phyloP scores from a whole-genome alignment of 2,329 filamentous ascomycete species.

The Rutstroemia sydowiana region DNA sequence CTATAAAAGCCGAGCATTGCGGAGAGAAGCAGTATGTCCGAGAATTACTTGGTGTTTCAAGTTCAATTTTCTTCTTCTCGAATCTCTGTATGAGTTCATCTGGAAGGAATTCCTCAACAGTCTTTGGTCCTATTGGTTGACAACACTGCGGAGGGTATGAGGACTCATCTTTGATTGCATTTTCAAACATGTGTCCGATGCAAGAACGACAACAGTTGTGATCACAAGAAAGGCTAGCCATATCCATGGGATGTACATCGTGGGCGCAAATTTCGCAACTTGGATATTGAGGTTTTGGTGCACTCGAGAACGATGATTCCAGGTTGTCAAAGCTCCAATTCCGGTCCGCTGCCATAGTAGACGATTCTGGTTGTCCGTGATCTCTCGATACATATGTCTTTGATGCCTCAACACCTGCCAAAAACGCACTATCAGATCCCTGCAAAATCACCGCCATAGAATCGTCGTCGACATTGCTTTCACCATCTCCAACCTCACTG shows the following conservation, averaged over 20 bases:
- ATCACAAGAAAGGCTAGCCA: conserved; percentile 30
- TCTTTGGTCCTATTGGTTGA: conserved; percentile 28
- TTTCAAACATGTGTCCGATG: conserved; percentile 37
- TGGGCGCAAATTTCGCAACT: conserved; percentile 15
- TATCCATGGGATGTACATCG: conserved; percentile 7
- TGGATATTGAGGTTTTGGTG: neutral
- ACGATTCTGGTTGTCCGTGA: too few relatives aligned
- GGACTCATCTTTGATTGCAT: conserved; percentile 40
- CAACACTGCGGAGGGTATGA: conserved; percentile 52
- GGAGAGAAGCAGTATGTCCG: conserved; percentile 43
- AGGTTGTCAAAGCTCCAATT: too few relatives aligned
- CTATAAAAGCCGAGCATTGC: conserved; percentile 42
- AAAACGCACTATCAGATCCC: too few relatives aligned
- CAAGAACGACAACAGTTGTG: conserved; percentile 48
- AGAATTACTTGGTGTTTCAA: conserved; percentile 38
- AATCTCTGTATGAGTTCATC: conserved; percentile 24
- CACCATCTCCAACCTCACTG: too few relatives aligned
- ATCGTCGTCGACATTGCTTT: too few relatives aligned
- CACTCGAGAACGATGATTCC: conserved; percentile 10
- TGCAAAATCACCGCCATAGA: too few relatives aligned
- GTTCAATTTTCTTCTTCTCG: conserved; percentile 43
- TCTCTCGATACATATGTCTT: too few relatives aligned
- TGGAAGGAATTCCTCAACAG: conserved; percentile 32
- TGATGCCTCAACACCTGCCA: too few relatives aligned
- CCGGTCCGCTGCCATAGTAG: too few relatives aligned